A percentile compares a stretch with the other conserved stretches of the same genome.
Conservation (phyloP, 192 early-diverging fungal species). For the Dispira parvispora region DNA sequence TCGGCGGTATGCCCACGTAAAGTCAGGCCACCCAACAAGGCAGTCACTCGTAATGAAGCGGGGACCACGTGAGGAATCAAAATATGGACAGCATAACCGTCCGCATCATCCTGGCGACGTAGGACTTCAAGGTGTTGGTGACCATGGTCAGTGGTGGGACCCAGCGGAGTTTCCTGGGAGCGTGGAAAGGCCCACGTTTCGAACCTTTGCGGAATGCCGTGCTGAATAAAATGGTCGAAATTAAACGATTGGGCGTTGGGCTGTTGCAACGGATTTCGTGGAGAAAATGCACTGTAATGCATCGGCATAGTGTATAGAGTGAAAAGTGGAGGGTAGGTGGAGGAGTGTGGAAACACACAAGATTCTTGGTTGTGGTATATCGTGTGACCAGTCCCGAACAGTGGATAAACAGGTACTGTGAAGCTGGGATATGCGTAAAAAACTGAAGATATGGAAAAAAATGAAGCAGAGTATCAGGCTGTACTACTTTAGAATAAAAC, state of each 20-base stretch:
- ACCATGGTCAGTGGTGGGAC: neutral
- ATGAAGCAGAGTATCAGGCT: too few species aligned
- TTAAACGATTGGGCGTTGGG: neutral
- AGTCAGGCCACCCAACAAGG: constrained; percentile 6
- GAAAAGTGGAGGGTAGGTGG: too few species aligned
- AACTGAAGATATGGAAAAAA: too few species aligned
- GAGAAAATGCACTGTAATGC: constrained; percentile 2
- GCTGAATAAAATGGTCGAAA: neutral
- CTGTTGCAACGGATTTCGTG: too few species aligned
- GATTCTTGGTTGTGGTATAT: too few species aligned
- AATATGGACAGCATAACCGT: neutral
- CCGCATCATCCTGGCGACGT: neutral
- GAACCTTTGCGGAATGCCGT: constrained; percentile 7
- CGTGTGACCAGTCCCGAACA: too few species aligned
- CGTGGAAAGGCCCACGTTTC: constrained; percentile 5
- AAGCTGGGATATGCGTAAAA: too few species aligned
- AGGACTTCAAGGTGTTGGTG: neutral
- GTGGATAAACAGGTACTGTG: too few species aligned
- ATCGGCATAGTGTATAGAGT: constrained; percentile 1
- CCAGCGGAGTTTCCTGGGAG: neutral
- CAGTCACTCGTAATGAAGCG: constrained; percentile 7
- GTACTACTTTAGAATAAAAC: too few species aligned
- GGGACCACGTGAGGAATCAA: constrained; percentile 9
- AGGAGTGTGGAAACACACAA: too few species aligned
- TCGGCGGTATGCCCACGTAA: constrained; percentile 1